Percentiles rank a stretch among this genome's conserved stretches.
Evolutionary conservation across 176 grass and related monocot genomes (phyloP).

Genomic region (Cenchrus americanus): DNA sequence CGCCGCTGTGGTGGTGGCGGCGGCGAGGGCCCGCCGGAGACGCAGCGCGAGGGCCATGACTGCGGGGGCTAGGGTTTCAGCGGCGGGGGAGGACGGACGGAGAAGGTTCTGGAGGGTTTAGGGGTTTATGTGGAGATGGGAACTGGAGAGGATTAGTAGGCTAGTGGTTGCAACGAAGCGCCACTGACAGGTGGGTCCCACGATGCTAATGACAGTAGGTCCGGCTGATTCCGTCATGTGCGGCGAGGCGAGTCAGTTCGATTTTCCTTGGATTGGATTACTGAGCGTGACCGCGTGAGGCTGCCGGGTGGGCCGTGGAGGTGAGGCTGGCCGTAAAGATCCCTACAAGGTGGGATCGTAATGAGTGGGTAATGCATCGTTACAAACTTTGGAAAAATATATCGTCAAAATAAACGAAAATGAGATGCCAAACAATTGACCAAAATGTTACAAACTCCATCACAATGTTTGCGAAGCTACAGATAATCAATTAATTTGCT

Average conservation of each 20-base stretch:
- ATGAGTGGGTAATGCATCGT: too few species aligned
- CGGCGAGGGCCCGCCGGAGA: slow-evolving; percentile 66
- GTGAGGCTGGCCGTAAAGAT: too few species aligned
- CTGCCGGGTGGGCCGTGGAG: too few species aligned
- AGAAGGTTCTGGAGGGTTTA: slow-evolving; percentile 41
- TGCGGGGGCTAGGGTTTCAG: slow-evolving; percentile 35
- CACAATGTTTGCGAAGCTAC: too few species aligned
- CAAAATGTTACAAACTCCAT: too few species aligned
- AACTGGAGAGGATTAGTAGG: background rate
- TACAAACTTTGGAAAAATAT: too few species aligned
- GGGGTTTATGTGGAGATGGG: background rate
- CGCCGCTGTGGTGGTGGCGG: slow-evolving; percentile 49
- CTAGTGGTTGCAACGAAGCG: background rate
- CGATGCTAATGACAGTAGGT: background rate
- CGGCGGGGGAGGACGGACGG: background rate
- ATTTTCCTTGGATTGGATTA: background rate
- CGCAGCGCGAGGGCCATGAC: slow-evolving; percentile 78
- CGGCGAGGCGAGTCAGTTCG: background rate
- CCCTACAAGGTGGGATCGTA: too few species aligned
- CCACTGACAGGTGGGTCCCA: background rate
- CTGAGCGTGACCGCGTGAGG: too few species aligned
- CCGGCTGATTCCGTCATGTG: background rate
- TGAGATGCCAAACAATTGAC: too few species aligned
- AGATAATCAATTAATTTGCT: too few species aligned
- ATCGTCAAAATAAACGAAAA: too few species aligned